Evolutionary conservation across 331 rosid species (phyloP).

Genomic region (Pyrus hybrid): DNA sequence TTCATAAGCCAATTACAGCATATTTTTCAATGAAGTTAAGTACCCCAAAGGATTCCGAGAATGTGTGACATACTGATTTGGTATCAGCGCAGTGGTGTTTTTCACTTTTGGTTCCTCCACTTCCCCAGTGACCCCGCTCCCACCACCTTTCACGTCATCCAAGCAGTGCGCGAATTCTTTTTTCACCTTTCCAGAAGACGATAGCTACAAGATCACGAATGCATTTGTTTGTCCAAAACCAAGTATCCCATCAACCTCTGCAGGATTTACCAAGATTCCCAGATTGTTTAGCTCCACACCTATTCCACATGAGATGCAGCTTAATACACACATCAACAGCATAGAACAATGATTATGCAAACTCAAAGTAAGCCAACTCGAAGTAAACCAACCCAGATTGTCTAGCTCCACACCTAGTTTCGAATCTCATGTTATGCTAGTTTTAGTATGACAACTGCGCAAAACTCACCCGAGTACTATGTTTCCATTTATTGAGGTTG

Average conservation of each 20-base stretch:
- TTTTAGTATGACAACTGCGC: not conserved
- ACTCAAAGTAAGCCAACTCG: not conserved
- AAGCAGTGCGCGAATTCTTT: slow-evolving; percentile 85
- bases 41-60: not conserved
- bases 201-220: slow-evolving; percentile 80
- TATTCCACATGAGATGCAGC: slow-evolving; percentile 19
- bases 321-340: not conserved
- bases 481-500: slow-evolving; percentile 26
- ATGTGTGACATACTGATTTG: slow-evolving; percentile 45
- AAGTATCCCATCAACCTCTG: slow-evolving; percentile 69
- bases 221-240: slow-evolving; percentile 94
- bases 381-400: too few relatives aligned
- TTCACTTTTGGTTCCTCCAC: slow-evolving; percentile 57
- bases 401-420: too few relatives aligned
- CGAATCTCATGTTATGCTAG: not conserved
- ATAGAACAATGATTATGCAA: not conserved
- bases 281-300: slow-evolving; percentile 70
- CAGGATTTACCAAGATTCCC: slow-evolving; percentile 43
- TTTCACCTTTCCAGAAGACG: slow-evolving; percentile 68
- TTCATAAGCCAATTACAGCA: slow-evolving; percentile 16
- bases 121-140: slow-evolving; percentile 77
- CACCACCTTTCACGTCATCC: slow-evolving; percentile 66
- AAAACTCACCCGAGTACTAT: slow-evolving; percentile 67
- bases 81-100: slow-evolving; percentile 49
- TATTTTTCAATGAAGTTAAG: not conserved